Evolutionary conservation across 2,329 filamentous ascomycete genomes (phyloP), one percentile per base, ranked within the genome.

Genomic region (Pseudocercospora cruenta): DNA sequence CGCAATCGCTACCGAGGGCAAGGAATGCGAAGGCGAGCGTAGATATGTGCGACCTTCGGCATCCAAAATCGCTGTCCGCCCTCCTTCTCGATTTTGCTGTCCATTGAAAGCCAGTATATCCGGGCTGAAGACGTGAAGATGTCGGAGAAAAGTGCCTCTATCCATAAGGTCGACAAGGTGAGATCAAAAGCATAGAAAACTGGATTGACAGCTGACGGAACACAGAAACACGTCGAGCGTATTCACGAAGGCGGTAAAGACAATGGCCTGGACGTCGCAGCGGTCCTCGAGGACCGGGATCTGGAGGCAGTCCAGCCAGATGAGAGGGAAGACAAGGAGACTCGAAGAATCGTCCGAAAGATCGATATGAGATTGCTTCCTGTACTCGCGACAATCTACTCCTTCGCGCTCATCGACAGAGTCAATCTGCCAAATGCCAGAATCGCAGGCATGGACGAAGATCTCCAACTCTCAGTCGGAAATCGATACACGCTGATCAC

Each of bases 231-330:
- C 49, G 21, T 64, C 57, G 65, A 67, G 39, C 10, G 54, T 43
- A 2, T 60, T 26, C 61, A 58, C 24, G 16, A 64, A 19, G 47
- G 49, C n/a, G 63, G 63, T 22, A 65, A 65, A 61, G 63, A 65
- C 22, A 22, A 58, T 26, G 63, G 63, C n/a, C 28, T 61, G 54
- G 54, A 65, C 49, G 63, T 65, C n/a, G 58, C 57, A 45, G 57
- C 62, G 49, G 47, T 43, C 6, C 54, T 63, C 36, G 21, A 60
- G n/a, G 49, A 64, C 43, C 58, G 19, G 16, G 36, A 65, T 31
- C 1, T 66, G 43, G 64, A 66, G 87, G 71, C 82, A n/a, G 24
- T 22, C 8, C 43, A 60, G 4, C 60, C 62, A 9, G 22, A 54
- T 22, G 54, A 63, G 36, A 33, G 47, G 54, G 64, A 70, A 31